These are phyloP conservation scores for Protomyces pachydermus DNA, from an alignment of 1,139 yeast genomes.

Conservation along the genomic window DNA sequence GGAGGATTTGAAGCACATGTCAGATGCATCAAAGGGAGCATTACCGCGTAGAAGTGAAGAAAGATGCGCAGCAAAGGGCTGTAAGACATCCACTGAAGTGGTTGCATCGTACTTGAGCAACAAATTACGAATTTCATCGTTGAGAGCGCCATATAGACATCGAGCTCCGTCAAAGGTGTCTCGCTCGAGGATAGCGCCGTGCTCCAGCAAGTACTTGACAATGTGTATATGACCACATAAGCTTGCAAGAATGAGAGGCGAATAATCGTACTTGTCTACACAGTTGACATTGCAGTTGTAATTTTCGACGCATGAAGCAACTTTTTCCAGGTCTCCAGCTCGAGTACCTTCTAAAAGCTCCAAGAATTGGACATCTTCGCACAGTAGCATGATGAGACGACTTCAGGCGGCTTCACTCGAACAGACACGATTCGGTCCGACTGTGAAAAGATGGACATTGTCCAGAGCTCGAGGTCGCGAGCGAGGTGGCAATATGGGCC, in stretches of 20 bases:
- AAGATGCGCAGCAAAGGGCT: conserved; percentile 70
- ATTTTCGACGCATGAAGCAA: conserved; percentile 43
- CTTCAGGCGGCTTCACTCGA: neutral
- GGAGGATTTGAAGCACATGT: conserved; percentile 3
- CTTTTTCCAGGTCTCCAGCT: conserved; percentile 60
- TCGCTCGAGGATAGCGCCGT: conserved; percentile 72
- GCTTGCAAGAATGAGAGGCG: conserved; percentile 55
- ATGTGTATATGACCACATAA: conserved; percentile 17
- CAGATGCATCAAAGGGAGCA: conserved; percentile 17
- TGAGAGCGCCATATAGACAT: conserved; percentile 72
- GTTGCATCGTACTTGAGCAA: conserved; percentile 59
- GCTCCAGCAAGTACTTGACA: conserved; percentile 54
- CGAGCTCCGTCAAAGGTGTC: conserved; percentile 77
- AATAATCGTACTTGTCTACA: conserved; percentile 67
- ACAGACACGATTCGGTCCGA: too few species aligned
- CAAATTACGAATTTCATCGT: conserved; percentile 56
- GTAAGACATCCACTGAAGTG: conserved; percentile 61
- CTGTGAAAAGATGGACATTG: too few species aligned
- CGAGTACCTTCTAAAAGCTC: conserved; percentile 65
- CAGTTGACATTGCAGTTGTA: conserved; percentile 46
- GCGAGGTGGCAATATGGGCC: too few species aligned
- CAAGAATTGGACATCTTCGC: conserved; percentile 36
- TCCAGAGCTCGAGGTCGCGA: too few species aligned
- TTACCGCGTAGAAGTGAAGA: conserved; percentile 45
- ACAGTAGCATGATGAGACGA: neutral